Evolutionary conservation across 1,139 yeast species (phyloP).

Genomic region (Pneumocystis wakefieldiae): DNA sequence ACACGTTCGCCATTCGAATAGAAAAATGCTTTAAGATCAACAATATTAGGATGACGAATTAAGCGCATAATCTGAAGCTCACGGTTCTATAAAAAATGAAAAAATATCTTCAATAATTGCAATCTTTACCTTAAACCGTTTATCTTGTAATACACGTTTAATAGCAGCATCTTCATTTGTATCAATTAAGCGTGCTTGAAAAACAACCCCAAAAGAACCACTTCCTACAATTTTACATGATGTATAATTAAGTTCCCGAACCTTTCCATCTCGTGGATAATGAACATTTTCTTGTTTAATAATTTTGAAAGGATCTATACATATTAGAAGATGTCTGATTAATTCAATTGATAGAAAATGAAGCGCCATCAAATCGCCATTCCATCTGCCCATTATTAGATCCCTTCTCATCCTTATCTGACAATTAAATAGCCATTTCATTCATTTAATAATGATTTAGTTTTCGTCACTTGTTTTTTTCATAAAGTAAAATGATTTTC

Average conservation of each 20-base stretch:
- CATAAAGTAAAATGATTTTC: no score
- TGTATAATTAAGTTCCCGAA: slow-evolving; percentile 47
- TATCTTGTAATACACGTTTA: slow-evolving; percentile 87
- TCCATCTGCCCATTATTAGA: no score
- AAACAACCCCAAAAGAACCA: slow-evolving; percentile 94
- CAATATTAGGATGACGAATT: slow-evolving; percentile 73
- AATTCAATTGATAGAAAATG: neutral
- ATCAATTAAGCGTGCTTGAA: slow-evolving; percentile 51
- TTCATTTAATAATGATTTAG: no score
- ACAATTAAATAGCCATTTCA: no score
- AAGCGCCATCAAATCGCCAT: neutral
- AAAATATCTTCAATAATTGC: neutral
- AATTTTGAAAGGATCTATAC: slow-evolving; percentile 29
- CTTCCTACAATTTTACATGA: slow-evolving; percentile 84
- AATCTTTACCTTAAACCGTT: slow-evolving; percentile 48
- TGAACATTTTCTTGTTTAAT: slow-evolving; percentile 50
- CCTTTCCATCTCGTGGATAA: slow-evolving; percentile 58
- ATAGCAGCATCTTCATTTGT: slow-evolving; percentile 74
- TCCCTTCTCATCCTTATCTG: no score
- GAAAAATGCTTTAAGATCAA: slow-evolving; percentile 75
- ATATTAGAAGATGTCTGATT: neutral
- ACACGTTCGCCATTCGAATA: slow-evolving; percentile 53
- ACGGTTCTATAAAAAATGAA: slow-evolving; percentile 36
- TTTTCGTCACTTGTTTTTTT: no score
- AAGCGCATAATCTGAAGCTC: slow-evolving; percentile 91